Base-by-base conservation (phyloP, 2,329 filamentous ascomycete species). In the Ascocoryne sarcoides region DNA sequence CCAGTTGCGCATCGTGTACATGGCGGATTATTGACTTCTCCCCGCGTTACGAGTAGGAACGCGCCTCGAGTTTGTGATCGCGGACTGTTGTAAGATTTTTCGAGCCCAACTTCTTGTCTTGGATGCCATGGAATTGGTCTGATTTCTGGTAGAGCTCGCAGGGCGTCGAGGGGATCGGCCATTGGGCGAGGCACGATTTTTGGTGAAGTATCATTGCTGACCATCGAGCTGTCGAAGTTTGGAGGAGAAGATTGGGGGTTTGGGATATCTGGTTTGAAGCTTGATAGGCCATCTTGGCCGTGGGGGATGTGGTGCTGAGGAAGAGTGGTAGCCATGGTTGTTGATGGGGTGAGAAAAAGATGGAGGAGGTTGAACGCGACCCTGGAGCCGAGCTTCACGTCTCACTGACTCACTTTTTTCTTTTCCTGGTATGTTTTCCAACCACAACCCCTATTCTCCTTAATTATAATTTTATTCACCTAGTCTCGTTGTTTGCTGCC, bases 101-200 rank as follows among this genome's bases (percentile, higher is more conserved):
- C 44, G 2, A 37, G 26, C 2, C 46, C 39, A 3, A 53, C 16
- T 29, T 52, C 46, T 32, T 47, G 49, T n/a, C 51, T 49, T 10
- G 26, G 10, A 12, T 39, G 41, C 51, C 51, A 55, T 23, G 52
- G 52, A 32, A 53, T 52, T 2, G 42, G 14, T 28, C 52, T 39
- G 4, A 55, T 15, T 20, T 51, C 45, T 21, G 52, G 52, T 4
- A 53, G 43, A 12, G 42, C 44, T 4, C 40, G 34, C 12, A 53
- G 37, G 5, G 32, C 36, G 5, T 43, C 44, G 4, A 53, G 39
- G 7, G 38, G 39, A 20, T 51, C 46, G 5, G 29, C 18, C 19
- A 21, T 16, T 14, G 42, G 21, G 14, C n/a, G 40, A 20, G 23
- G 7, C 23, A 26, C 12, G n/a, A n/a, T n/a, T 7, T 7, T 7